Evolutionary conservation across 306 rosid species (phyloP), one percentile per base, ranked within the genome.

Genomic region (Trifolium pratense): DNA sequence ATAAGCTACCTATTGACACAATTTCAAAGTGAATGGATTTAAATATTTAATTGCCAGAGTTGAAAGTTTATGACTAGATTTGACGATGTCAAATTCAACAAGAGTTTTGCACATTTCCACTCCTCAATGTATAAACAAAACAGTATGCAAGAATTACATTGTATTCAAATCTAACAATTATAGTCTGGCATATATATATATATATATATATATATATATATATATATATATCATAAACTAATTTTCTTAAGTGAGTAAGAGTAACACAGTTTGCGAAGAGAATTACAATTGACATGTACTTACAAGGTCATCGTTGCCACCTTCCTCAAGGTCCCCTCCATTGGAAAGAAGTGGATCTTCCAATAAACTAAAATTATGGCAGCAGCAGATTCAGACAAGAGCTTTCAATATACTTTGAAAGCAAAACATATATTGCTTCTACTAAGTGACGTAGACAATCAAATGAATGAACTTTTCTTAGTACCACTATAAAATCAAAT

Each of bases 321-420:
- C 89, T 79, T 93, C 98, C 87, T 88, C 98, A 26, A 85, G 78
- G 85, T 91, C 88, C 77, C 42, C 52, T 17, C 76, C 88, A 57
- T 70, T 68, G 9, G 89, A 76, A 85, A 93, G 92, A 64, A 93
- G 92, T 39, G 94, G 84, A 72, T 89, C 97, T 83, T 85, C 94
- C 81, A 89, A 34, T 60, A 80, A 80, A 78, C 98, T 93, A 81
- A 76, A 81, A 78, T 78, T 67, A 68, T 67, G 70, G 37, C 58
- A 85, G 57, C 68, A 78, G 57, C 68, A 78, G 71, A 78, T 23
- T 74, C 57, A 53, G 70, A 70, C n/a, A 43, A 49, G 15, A 77
- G 17, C 36, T 52, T 65, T 63, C 36, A 53, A 45, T 74, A 71
- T 80, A 15, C 61, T 49, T 56, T 43, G 31, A 11, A 58, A 74